Evolutionary conservation across 1,284 basidiomycete species (phyloP), one percentile per base, ranked within the genome.

Genomic region (Tremellales sp.): DNA sequence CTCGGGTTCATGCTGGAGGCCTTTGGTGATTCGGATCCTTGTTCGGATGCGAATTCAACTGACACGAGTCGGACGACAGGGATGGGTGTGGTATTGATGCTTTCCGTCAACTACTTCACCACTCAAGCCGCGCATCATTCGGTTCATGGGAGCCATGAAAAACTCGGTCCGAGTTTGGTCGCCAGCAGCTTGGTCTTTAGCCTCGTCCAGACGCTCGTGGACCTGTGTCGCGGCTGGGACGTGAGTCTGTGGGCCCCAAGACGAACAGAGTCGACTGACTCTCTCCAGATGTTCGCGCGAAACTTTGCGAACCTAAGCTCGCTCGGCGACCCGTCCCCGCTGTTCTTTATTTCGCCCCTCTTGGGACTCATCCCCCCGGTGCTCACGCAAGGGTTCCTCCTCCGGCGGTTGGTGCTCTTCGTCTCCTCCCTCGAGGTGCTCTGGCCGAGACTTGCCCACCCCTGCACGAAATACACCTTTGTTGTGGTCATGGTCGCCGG

Each of bases 31-130:
- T 19, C 12, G 10, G n/a, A n/a, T 1, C 16, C 3, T 40, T 21
- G 14, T 22, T 14, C 24, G 9, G n/a, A 29, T 18, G 21, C 32
- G 18, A 34, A 2, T 14, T 4, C 2, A 19, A 10, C 9, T 26
- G 14, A 19, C 2, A 4, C 9, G 38, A 33, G 21, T 44, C 51
- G 31, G 53, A 32, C 1, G n/a, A 3, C 39, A 58, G 56, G 43
- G 8, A 59, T 61, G 57, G 61, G 61, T 31, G 36, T 63, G 16
- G 55, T 63, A 16, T 21, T 58, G 9, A 51, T 63, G 14, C 54
- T 63, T 28, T 49, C 50, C 5, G 47, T 58, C 19, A 48, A 61
- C 39, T 63, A 58, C 40, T 50, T 58, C 28, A 18, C 46, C 21
- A 13, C 39, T 9, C 10, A 14, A 5, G 21, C 42, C 7, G 26